Conservation (phyloP, 2,329 filamentous ascomycete genomes). For the Ascochyta fabae region DNA sequence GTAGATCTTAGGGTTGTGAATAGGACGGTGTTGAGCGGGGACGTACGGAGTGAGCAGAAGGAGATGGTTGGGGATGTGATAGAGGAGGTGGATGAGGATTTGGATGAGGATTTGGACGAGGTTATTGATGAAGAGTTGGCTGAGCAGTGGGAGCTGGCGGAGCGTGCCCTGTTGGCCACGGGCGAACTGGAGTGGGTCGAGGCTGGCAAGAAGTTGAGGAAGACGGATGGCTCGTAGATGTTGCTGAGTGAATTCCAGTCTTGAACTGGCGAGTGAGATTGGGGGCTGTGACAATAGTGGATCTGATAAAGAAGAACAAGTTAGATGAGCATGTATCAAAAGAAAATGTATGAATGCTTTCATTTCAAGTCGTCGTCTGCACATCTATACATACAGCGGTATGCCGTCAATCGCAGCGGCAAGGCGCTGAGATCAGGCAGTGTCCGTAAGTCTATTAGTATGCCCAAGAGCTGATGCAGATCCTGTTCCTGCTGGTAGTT, state of each 20-base stretch:
- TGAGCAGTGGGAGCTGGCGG: background rate
- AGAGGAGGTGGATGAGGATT: background rate
- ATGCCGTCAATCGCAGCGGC: slow-evolving; percentile 9
- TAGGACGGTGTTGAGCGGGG: background rate
- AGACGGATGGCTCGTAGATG: background rate
- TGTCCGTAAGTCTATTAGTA: slow-evolving; percentile 39
- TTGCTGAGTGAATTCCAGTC: no score
- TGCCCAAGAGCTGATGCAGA: slow-evolving; percentile 30
- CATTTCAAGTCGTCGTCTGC: slow-evolving; percentile 32
- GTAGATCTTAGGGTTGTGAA: background rate
- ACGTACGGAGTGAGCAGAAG: background rate
- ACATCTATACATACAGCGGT: slow-evolving; percentile 42
- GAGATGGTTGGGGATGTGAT: background rate
- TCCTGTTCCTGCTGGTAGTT: slow-evolving; percentile 17
- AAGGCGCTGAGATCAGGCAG: slow-evolving; percentile 11
- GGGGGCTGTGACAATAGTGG: no score
- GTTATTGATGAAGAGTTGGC: background rate
- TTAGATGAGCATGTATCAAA: background rate
- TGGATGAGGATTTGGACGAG: background rate
- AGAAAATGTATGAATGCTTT: slow-evolving; percentile 29
- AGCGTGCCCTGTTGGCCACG: background rate
- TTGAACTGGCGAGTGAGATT: no score
- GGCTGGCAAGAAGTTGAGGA: background rate
- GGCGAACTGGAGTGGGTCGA: background rate
- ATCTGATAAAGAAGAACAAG: background rate